phyloP scores from a whole-genome alignment of 2,329 filamentous ascomycete species.

The Epichloe gansuensis region DNA sequence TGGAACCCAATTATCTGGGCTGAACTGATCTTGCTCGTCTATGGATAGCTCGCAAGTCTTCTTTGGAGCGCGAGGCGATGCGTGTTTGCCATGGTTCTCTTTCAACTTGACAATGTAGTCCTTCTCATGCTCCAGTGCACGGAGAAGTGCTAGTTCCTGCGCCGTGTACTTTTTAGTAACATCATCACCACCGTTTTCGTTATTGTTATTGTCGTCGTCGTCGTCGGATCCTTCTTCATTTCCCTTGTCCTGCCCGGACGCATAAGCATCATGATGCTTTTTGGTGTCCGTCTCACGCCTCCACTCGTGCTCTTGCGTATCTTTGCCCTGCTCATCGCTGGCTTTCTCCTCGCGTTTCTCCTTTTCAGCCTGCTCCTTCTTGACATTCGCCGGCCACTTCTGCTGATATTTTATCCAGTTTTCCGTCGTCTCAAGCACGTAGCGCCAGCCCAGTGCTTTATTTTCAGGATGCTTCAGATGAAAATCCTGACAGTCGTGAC shows the following conservation, averaged over 20 bases:
- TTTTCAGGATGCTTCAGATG: conserved; percentile 29
- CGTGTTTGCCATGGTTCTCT: conserved; percentile 23
- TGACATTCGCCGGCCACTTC: conserved; percentile 33
- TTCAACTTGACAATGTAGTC: conserved; percentile 26
- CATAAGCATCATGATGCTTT: conserved; percentile 13
- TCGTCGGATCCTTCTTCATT: not conserved
- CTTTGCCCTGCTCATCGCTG: conserved; percentile 6
- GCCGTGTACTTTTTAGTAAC: conserved; percentile 18
- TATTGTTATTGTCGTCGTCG: not conserved
- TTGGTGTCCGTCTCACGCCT: conserved; percentile 9
- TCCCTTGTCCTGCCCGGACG: conserved; percentile 1
- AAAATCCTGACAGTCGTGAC: conserved; percentile 21
- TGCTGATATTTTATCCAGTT: conserved; percentile 35
- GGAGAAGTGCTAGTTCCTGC: conserved; percentile 30
- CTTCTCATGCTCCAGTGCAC: conserved; percentile 29
- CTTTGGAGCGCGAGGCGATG: conserved; percentile 11
- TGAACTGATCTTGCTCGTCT: conserved; percentile 30
- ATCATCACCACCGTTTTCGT: conserved; percentile 7
- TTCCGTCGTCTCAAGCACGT: conserved; percentile 34
- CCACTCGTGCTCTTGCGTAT: conserved; percentile 11
- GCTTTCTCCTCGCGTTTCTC: not conserved
- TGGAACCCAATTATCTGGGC: conserved; percentile 41
- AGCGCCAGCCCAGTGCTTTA: conserved; percentile 34
- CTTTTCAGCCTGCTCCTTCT: conserved; percentile 12
- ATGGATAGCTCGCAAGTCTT: conserved; percentile 9